Base-by-base conservation (phyloP, 75 land plant species). In the Pinus taeda region DNA sequence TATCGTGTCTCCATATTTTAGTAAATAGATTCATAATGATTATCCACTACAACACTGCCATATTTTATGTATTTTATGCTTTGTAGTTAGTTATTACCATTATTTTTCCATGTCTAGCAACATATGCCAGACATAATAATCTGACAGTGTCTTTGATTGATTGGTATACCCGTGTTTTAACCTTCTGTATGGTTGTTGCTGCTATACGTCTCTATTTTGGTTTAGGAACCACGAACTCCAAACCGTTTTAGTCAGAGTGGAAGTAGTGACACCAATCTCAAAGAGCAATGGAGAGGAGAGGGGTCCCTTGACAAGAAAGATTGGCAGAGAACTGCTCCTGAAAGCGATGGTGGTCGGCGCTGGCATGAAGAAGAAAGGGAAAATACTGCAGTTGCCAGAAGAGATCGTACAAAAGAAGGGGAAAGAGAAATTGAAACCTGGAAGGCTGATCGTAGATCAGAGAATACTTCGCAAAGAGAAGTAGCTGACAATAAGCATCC, bases 361-460 rank as follows among this genome's bases (percentile, higher is more conserved):
- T 97, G 99, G 99, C 87, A 93, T 64, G 99, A 97, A 84, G 99
- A 97, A 81, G 99, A 97, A 81, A 83, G 99, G 77, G 99, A 97
- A 76, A 94, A 88, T 73, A 83, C 85, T 26, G 71, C 89, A 73
- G 85, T 86, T 64, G 85, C 80, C 63, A 80, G 93, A 33, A 88
- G 98, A 78, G 95, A 93, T 49, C 90, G 93, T 8, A 86, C 93
- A 77, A 96, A 96, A 69, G 86, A 81, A 24, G 94, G 84, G 2
- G 91, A 89, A 18, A 79, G 88, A 57, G 90, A 83, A 60, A 57
- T 26, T 9, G 85, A 80, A 21, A 37, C 36, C 55, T 70, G 85
- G 15, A 84, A 80, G 33, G 76, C 57, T 78, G 90, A 90, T 17
- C 85, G 90, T 20, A 90, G 98, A 75, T 20, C 72, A 18, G 93